These are phyloP conservation scores for Sisymbrium altissimum DNA, from an alignment of 345 rosid genomes.

Conservation along the genomic window DNA sequence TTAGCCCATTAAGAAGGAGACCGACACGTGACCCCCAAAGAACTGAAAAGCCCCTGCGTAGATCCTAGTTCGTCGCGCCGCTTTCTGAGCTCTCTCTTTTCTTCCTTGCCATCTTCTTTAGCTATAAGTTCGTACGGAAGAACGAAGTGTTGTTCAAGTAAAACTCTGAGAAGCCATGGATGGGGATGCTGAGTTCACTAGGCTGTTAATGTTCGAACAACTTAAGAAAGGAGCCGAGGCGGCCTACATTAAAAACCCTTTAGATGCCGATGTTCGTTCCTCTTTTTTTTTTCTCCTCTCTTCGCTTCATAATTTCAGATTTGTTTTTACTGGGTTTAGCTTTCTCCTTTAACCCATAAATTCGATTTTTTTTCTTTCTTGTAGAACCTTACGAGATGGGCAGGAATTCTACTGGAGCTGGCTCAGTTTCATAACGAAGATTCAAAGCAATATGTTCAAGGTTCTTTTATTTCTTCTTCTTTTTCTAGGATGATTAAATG, in stretches of 20 bases:
- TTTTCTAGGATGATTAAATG: neutral
- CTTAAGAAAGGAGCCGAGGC: slow-evolving; percentile 70
- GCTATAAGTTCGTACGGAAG: neutral
- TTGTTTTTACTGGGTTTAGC: neutral
- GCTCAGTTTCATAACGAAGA: slow-evolving; percentile 79
- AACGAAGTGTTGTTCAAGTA: neutral
- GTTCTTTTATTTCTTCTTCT: slow-evolving; percentile 27
- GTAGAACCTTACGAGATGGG: slow-evolving; percentile 88
- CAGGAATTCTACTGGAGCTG: slow-evolving; percentile 75
- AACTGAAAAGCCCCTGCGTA: too few species aligned
- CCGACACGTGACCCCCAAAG: neutral
- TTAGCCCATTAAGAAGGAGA: neutral
- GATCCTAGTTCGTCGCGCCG: neutral
- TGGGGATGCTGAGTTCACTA: slow-evolving; percentile 59
- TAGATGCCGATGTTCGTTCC: slow-evolving; percentile 64
- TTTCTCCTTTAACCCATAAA: neutral
- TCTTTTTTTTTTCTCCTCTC: too few species aligned
- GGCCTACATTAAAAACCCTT: slow-evolving; percentile 60
- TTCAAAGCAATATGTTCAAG: slow-evolving; percentile 72
- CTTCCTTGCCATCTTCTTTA: neutral
- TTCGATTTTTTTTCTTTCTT: neutral
- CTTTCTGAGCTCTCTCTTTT: neutral
- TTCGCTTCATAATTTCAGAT: neutral
- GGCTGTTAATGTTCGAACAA: slow-evolving; percentile 71
- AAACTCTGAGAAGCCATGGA: slow-evolving; percentile 49